Percentiles rank a stretch among this genome's conserved stretches.
These are phyloP conservation scores for Closterium sp. DNA, from an alignment of 139 green algal species.

Conservation along the genomic window DNA sequence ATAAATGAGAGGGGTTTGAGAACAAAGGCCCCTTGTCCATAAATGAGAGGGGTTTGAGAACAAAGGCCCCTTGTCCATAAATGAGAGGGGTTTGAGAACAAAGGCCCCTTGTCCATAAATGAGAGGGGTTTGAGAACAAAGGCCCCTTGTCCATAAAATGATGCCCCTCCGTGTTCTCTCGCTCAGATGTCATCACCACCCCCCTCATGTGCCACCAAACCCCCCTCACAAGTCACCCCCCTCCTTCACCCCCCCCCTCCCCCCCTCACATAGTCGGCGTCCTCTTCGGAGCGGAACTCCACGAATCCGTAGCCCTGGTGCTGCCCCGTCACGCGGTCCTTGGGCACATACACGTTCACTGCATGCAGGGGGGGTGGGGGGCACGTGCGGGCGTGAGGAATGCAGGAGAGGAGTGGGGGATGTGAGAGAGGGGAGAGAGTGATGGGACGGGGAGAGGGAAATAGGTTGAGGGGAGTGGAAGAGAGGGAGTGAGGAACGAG, in stretches of 20 bases:
- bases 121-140: no score
- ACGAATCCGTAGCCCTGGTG: constrained; percentile 99
- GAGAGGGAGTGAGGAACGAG: no score
- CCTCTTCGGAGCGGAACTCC: constrained; percentile 88
- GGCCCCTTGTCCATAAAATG: no score
- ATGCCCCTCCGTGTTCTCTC: no score
- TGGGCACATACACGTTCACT: constrained; percentile 95
- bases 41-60: no score
- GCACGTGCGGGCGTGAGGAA: no score
- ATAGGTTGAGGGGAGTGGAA: background rate
- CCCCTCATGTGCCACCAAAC: background rate
- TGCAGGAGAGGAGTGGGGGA: background rate
- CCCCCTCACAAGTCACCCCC: background rate
- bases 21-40: no score
- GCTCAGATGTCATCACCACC: no score
- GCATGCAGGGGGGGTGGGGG: background rate
- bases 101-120: no score
- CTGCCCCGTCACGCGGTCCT: constrained; percentile 90
- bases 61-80: no score
- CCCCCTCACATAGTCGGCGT: constrained; percentile 83
- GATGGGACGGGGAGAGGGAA: background rate
- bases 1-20: no score
- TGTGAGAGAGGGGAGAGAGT: background rate
- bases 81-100: no score
- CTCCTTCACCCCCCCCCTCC: background rate